These are phyloP conservation scores for Aquilaria malaccensis DNA, from an alignment of 345 rosid species.

Conservation along the genomic window DNA sequence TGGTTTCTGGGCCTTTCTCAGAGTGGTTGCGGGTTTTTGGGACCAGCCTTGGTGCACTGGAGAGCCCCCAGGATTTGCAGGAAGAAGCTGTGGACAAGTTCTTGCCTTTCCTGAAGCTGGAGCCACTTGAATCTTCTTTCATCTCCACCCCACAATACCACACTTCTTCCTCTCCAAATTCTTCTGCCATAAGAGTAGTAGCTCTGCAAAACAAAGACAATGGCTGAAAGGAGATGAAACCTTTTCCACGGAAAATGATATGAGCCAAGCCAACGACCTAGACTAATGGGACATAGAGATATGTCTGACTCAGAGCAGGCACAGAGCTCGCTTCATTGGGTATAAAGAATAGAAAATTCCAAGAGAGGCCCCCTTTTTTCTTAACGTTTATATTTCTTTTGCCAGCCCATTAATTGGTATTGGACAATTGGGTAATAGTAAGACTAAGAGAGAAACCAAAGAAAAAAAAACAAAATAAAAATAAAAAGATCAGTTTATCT, in stretches of 20 bases:
- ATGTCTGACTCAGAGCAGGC: conserved; percentile 1
- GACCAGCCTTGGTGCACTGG: conserved; percentile 31
- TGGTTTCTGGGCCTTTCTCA: conserved; percentile 13
- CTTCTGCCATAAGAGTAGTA: conserved; percentile 34
- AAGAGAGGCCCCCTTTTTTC: background rate
- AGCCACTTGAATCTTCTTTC: conserved; percentile 32
- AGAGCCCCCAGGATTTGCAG: conserved; percentile 33
- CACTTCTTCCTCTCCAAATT: conserved; percentile 70
- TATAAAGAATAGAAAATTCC: conserved; percentile 20
- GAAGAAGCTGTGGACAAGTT: conserved; percentile 24
- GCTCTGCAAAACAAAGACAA: background rate
- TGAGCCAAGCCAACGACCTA: too few species aligned
- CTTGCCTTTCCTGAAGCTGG: conserved; percentile 28
- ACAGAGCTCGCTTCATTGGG: background rate
- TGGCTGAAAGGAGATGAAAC: too few species aligned
- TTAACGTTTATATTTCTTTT: background rate
- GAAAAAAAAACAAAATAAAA: background rate
- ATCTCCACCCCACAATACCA: conserved; percentile 41
- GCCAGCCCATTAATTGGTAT: too few species aligned
- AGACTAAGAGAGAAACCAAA: too few species aligned
- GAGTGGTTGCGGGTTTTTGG: conserved; percentile 18
- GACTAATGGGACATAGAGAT: background rate
- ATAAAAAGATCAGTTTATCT: conserved; percentile 7
- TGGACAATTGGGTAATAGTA: too few species aligned
- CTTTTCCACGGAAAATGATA: too few species aligned